Evolutionary conservation across 129 eudicot species (phyloP).

Genomic region (Logfia minima): DNA sequence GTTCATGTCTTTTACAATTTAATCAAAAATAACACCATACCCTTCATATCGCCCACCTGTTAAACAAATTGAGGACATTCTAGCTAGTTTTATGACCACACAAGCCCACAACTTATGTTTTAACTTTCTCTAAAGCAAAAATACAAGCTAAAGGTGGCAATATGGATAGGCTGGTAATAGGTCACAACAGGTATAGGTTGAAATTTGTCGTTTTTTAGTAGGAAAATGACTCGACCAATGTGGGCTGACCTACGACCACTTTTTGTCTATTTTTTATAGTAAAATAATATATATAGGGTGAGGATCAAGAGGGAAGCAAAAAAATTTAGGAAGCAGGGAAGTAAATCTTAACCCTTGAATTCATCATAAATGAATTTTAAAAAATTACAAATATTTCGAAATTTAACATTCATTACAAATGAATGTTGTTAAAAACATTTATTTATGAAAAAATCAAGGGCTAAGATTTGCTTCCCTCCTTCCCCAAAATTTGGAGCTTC

Average conservation of each 20-base stretch:
- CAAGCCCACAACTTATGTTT: background rate
- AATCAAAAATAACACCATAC: background rate
- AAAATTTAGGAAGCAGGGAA: no score
- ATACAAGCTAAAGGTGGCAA: background rate
- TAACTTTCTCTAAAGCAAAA: background rate
- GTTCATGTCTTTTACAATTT: background rate
- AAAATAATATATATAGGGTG: no score
- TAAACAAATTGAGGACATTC: background rate
- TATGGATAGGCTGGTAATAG: background rate
- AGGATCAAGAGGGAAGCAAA: no score
- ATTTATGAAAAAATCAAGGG: no score
- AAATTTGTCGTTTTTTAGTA: background rate
- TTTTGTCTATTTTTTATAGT: no score
- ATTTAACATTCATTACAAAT: no score
- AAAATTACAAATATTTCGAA: no score
- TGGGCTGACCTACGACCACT: background rate
- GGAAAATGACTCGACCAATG: background rate
- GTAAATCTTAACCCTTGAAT: no score
- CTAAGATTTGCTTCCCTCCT: no score
- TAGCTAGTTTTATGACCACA: background rate
- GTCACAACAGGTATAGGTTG: background rate
- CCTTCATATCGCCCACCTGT: background rate
- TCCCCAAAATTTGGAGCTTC: no score
- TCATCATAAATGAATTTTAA: no score
- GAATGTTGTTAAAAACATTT: no score